A percentile compares a stretch with the other conserved stretches of the same genome.
Conservation (phyloP, 768 basidiomycete species). For the Boletus subcaerulescens region DNA sequence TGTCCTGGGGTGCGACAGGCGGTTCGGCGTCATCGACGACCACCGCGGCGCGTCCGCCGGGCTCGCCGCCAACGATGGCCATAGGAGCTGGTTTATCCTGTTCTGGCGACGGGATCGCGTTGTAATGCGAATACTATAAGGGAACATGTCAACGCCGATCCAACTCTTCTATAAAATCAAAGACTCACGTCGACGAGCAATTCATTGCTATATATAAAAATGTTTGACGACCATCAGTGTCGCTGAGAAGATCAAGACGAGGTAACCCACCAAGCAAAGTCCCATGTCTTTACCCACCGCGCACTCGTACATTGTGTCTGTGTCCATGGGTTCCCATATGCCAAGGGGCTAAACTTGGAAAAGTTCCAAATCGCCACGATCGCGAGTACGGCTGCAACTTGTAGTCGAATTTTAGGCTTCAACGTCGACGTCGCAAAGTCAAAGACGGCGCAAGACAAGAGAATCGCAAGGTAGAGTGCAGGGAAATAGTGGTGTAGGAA, state of each 20-base stretch:
- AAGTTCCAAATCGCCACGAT: slow-evolving; percentile 78
- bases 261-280: slow-evolving; percentile 76
- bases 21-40: slow-evolving; percentile 44
- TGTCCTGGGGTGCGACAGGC: slow-evolving; percentile 19
- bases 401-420: slow-evolving; percentile 71
- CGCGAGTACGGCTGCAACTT: slow-evolving; percentile 73
- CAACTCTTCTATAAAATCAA: neutral
- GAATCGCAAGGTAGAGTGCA: slow-evolving; percentile 89
- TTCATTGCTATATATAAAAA: slow-evolving; percentile 47
- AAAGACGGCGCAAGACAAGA: slow-evolving; percentile 73
- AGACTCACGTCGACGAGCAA: slow-evolving; percentile 62
- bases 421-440: slow-evolving; percentile 82
- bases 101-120: slow-evolving; percentile 35
- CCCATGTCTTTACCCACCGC: slow-evolving; percentile 92
- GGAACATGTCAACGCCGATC: neutral
- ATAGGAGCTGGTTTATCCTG: slow-evolving; percentile 38
- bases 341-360: slow-evolving; percentile 72
- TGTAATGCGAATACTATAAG: slow-evolving; percentile 57
- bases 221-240: neutral
- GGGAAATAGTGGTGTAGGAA: slow-evolving; percentile 99
- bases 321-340: slow-evolving; percentile 89
- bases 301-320: slow-evolving; percentile 69
- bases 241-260: neutral
- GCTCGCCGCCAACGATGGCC: slow-evolving; percentile 51
- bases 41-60: slow-evolving; percentile 51